Evolutionary conservation across 2,329 filamentous ascomycete genomes (phyloP).

Genomic region (Huntiella abstrusa): DNA sequence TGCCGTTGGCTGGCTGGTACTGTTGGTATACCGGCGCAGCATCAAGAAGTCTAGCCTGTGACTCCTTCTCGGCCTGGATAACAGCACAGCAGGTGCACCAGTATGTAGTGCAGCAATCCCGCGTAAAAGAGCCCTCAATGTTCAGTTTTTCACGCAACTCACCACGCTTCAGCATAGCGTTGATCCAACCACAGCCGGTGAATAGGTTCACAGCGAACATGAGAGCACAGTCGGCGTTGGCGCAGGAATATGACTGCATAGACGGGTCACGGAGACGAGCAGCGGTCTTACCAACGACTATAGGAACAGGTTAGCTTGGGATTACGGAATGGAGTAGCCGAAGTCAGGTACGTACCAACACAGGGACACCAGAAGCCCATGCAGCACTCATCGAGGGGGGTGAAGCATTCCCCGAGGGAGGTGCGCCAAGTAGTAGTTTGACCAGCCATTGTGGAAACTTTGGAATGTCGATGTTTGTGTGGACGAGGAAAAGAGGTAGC

Average conservation of each 20-base stretch:
- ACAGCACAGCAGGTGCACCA: conserved; percentile 38
- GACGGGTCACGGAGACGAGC: conserved; percentile 26
- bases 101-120: conserved; percentile 33
- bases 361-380: conserved; percentile 25
- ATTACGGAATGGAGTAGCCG: too few relatives aligned
- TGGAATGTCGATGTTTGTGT: too few relatives aligned
- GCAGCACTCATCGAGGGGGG: conserved; percentile 21
- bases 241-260: conserved; percentile 20
- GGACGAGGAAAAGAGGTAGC: too few relatives aligned
- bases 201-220: conserved; percentile 21
- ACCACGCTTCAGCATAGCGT: conserved; percentile 32
- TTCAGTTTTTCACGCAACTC: conserved; percentile 34
- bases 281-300: conserved; percentile 26
- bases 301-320: not conserved
- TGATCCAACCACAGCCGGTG: conserved; percentile 27
- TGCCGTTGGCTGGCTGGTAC: conserved; percentile 22
- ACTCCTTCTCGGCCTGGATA: conserved; percentile 40
- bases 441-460: too few relatives aligned
- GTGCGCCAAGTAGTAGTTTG: conserved; percentile 17
- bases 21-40: conserved; percentile 17
- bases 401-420: conserved; percentile 22
- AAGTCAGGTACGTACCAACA: conserved; percentile 20
- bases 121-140: conserved; percentile 28
- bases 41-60: conserved; percentile 16
- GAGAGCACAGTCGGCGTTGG: conserved; percentile 25